phyloP scores from a whole-genome alignment of 2,329 filamentous ascomycete genomes.

The Penicillium brasilianum region DNA sequence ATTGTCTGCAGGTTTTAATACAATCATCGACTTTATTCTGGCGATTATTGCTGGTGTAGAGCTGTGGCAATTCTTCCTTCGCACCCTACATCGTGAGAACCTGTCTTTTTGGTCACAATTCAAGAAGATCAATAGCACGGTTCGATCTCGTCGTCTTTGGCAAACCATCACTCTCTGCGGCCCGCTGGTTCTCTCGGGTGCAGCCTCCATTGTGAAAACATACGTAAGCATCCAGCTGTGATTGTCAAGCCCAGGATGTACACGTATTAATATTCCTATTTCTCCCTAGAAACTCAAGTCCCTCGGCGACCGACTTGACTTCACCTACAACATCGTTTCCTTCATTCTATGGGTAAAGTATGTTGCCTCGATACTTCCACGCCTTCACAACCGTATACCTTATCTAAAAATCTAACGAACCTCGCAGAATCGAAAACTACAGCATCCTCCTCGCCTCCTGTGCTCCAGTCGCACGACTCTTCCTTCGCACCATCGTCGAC shows the following conservation, averaged over 20 bases:
- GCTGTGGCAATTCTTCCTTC: conserved; percentile 44
- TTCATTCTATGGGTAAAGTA: conserved; percentile 47
- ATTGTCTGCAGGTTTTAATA: conserved; percentile 36
- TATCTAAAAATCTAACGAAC: background rate
- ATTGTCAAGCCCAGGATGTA: background rate
- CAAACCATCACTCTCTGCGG: conserved; percentile 43
- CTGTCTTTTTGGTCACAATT: conserved; percentile 37
- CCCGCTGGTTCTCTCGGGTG: conserved; percentile 42
- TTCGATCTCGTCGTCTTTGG: conserved; percentile 42
- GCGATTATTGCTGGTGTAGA: conserved; percentile 40
- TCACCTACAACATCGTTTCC: conserved; percentile 44
- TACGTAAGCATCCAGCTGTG: conserved; percentile 30
- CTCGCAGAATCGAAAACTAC: conserved; percentile 43
- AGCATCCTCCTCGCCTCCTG: conserved; percentile 44
- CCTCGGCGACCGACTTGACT: conserved; percentile 40
- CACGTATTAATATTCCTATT: background rate
- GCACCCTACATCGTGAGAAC: conserved; percentile 32
- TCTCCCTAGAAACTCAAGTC: conserved; percentile 38
- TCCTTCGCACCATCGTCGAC: conserved; percentile 38
- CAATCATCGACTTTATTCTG: conserved; percentile 41
- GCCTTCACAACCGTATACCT: background rate
- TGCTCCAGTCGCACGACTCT: conserved; percentile 41
- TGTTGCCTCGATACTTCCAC: background rate
- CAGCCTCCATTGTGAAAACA: conserved; percentile 45
- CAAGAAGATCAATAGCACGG: conserved; percentile 34